These are phyloP conservation scores for Pseudocercospora crystallina DNA, from an alignment of 2,329 filamentous ascomycete species.

Conservation along the genomic window DNA sequence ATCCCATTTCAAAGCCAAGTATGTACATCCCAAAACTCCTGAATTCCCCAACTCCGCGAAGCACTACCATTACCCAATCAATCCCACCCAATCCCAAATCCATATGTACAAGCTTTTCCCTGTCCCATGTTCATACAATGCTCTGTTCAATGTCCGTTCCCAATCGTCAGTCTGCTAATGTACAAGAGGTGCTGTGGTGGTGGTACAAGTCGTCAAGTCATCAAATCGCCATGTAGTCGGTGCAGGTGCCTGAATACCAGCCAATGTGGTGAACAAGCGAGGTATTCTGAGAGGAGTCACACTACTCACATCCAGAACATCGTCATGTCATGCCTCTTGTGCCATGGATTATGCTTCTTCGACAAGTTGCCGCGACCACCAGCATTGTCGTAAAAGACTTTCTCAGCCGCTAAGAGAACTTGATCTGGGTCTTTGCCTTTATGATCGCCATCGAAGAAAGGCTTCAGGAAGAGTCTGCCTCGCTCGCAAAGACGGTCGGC, in stretches of 20 bases:
- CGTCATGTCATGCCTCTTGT: neutral
- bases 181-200: neutral
- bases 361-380: too few relatives aligned
- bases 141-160: neutral
- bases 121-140: neutral
- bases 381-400: too few relatives aligned
- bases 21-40: neutral
- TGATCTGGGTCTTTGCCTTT: too few relatives aligned
- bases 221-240: too few relatives aligned
- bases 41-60: too few relatives aligned
- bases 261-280: neutral
- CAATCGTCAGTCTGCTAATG: neutral
- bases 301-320: slow-evolving; percentile 8
- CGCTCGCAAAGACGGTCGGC: slow-evolving; percentile 43
- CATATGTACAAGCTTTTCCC: too few relatives aligned
- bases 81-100: neutral
- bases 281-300: neutral
- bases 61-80: neutral
- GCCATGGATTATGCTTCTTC: slow-evolving; percentile 1
- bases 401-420: too few relatives aligned
- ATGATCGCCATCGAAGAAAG: too few relatives aligned
- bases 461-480: too few relatives aligned
- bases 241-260: too few relatives aligned
- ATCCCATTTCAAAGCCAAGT: neutral
- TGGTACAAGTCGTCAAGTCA: too few relatives aligned